Percentiles rank a stretch among this genome's conserved stretches.
Conservation (phyloP, 345 rosid genomes). For the Hirschfeldia incana region DNA sequence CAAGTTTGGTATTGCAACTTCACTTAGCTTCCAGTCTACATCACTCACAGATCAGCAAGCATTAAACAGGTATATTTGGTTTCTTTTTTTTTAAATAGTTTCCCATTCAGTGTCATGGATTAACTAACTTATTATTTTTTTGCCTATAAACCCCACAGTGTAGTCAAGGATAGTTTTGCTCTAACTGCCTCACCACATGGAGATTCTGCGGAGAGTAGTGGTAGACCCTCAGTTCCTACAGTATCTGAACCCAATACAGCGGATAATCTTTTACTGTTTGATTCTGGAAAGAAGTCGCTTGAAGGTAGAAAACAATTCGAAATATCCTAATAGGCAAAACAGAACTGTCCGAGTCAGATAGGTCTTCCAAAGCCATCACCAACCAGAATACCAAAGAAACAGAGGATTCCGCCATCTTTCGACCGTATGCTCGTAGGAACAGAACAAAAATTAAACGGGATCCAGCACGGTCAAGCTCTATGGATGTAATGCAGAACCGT, state of each 20-base stretch:
- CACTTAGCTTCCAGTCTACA: conserved; percentile 90
- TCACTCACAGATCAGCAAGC: conserved; percentile 81
- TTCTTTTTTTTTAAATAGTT: conserved; percentile 15
- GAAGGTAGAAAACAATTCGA: conserved; percentile 54
- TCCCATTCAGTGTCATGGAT: conserved; percentile 21
- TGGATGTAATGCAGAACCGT: conserved; percentile 67
- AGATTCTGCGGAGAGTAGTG: conserved; percentile 97
- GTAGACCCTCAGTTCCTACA: conserved; percentile 70
- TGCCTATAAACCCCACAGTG: conserved; percentile 54
- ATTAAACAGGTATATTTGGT: conserved; percentile 69
- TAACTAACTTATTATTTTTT: conserved; percentile 34
- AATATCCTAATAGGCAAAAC: conserved; percentile 55
- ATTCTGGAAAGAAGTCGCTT: conserved; percentile 71
- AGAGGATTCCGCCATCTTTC: conserved; percentile 97
- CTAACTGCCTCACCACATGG: conserved; percentile 90
- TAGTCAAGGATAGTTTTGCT: conserved; percentile 95
- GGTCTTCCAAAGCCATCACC: conserved; percentile 64
- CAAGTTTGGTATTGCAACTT: conserved; percentile 73
- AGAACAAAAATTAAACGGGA: conserved; percentile 87
- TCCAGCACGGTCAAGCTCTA: conserved; percentile 74
- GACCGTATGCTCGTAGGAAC: conserved; percentile 95
- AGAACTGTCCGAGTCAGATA: conserved; percentile 58
- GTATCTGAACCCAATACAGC: conserved; percentile 85
- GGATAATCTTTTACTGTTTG: conserved; percentile 80
- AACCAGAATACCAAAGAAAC: conserved; percentile 74